phyloP scores from a whole-genome alignment of 1,139 yeast genomes.

The Kodamaea suecica region DNA sequence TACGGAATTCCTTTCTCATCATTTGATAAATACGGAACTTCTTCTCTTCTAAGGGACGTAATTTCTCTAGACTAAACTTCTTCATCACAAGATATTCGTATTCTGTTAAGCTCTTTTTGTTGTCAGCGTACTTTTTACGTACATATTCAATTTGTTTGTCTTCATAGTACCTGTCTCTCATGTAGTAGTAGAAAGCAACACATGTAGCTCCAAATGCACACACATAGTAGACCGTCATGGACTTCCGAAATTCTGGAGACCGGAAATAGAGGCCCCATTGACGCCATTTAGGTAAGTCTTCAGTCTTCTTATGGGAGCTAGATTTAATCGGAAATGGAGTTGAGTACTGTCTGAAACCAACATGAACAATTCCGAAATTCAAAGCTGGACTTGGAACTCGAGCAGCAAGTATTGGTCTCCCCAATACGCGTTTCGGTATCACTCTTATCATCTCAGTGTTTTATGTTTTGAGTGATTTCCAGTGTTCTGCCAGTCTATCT shows the following conservation, averaged over 20 bases:
- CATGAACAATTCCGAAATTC: too few relatives aligned
- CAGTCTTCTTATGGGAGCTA: neutral
- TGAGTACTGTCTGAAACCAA: too few relatives aligned
- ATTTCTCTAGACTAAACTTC: slow-evolving; percentile 46
- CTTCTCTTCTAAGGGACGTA: slow-evolving; percentile 55
- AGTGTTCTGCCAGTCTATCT: neutral
- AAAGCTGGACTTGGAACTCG: neutral
- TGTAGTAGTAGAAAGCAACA: slow-evolving; percentile 60
- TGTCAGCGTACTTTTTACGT: slow-evolving; percentile 39
- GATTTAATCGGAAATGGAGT: neutral
- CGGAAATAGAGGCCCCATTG: slow-evolving; percentile 41
- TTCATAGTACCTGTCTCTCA: slow-evolving; percentile 63
- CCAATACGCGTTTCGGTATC: neutral
- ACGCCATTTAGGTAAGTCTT: slow-evolving; percentile 29
- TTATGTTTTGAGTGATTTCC: too few relatives aligned
- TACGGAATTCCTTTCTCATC: slow-evolving; percentile 52
- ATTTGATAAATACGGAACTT: slow-evolving; percentile 51
- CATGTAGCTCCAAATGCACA: slow-evolving; percentile 55
- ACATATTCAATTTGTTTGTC: slow-evolving; percentile 58
- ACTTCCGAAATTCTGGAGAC: slow-evolving; percentile 36
- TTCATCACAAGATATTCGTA: slow-evolving; percentile 63
- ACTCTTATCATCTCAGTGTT: neutral
- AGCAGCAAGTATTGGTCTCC: neutral
- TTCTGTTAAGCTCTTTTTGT: slow-evolving; percentile 47
- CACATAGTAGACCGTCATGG: slow-evolving; percentile 49